Evolutionary conservation across 2,329 filamentous ascomycete species (phyloP).

Genomic region (Xylariaceae sp.): DNA sequence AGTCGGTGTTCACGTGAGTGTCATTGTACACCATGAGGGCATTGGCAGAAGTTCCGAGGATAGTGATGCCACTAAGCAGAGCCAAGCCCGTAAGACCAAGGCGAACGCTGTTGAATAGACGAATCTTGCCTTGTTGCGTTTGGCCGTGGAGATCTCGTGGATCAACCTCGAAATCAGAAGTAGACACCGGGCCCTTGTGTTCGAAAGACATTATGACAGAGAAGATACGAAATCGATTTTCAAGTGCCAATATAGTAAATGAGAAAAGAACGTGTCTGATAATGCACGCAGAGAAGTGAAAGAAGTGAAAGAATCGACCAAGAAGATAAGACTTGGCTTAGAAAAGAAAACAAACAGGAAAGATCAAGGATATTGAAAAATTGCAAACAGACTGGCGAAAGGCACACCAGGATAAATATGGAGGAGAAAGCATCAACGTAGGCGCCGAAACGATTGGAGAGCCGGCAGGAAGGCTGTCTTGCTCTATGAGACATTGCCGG

Average conservation of each 20-base stretch:
- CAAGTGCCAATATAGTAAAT: constrained; percentile 25
- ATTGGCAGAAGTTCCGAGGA: constrained; percentile 61
- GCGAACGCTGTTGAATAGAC: constrained; percentile 51
- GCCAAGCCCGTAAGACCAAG: constrained; percentile 56
- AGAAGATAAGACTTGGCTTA: constrained; percentile 5
- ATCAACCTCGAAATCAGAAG: constrained; percentile 58
- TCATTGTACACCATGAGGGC: constrained; percentile 60
- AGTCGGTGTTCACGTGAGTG: constrained; percentile 56
- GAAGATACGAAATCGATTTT: constrained; percentile 20
- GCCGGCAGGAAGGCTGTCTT: background rate
- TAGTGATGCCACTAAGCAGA: constrained; percentile 56
- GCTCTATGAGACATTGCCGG: constrained; percentile 12
- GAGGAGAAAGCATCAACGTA: constrained; percentile 5
- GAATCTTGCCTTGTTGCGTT: constrained; percentile 43
- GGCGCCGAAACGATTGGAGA: constrained; percentile 13
- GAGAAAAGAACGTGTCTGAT: constrained; percentile 24
- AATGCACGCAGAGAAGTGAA: constrained; percentile 27
- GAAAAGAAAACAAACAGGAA: constrained; percentile 1
- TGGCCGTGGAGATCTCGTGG: constrained; percentile 49
- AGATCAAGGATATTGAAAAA: constrained; percentile 5
- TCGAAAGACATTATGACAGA: constrained; percentile 40
- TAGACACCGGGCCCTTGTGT: constrained; percentile 48
- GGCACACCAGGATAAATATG: constrained; percentile 16
- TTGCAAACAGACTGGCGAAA: constrained; percentile 4
- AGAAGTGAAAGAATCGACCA: constrained; percentile 13